Conservation (phyloP, 2,329 filamentous ascomycete genomes). For the Didymella segeticola region DNA sequence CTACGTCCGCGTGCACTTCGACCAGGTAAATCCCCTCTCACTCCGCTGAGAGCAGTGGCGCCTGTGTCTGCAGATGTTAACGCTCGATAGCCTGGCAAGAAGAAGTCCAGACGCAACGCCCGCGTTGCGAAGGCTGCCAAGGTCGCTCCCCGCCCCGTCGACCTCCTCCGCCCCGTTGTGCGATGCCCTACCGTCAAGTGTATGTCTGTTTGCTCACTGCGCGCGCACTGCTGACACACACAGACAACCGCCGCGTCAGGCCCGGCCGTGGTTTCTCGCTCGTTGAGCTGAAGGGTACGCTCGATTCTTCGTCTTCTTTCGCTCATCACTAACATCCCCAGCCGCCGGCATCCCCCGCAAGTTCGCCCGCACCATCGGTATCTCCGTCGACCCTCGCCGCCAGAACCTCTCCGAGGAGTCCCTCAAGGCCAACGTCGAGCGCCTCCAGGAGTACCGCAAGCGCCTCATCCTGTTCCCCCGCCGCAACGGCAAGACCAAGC, state of each 20-base stretch:
- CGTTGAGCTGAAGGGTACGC: conserved; percentile 92
- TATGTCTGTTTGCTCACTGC: conserved; percentile 24
- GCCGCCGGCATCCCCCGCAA: conserved; percentile 95
- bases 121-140: conserved; percentile 94
- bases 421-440: conserved; percentile 91
- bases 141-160: conserved; percentile 93
- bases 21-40: conserved; percentile 83
- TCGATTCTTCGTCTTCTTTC: neutral
- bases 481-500: conserved; percentile 90
- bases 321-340: conserved; percentile 57
- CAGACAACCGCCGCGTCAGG: conserved; percentile 93
- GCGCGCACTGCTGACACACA: conserved; percentile 20
- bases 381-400: conserved; percentile 93
- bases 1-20: conserved; percentile 98
- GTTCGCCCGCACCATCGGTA: conserved; percentile 94
- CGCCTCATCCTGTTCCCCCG: conserved; percentile 98
- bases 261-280: conserved; percentile 97
- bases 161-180: conserved; percentile 94
- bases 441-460: conserved; percentile 96
- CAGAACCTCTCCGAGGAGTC: conserved; percentile 97
- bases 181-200: conserved; percentile 96
- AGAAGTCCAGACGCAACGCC: conserved; percentile 88
- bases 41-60: conserved; percentile 59
- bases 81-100: conserved; percentile 81
- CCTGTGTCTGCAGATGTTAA: conserved; percentile 51